A percentile compares a stretch with the other conserved stretches of the same genome.
phyloP scores from a whole-genome alignment of 768 basidiomycete genomes.

The Gelatoporia subvermispora region DNA sequence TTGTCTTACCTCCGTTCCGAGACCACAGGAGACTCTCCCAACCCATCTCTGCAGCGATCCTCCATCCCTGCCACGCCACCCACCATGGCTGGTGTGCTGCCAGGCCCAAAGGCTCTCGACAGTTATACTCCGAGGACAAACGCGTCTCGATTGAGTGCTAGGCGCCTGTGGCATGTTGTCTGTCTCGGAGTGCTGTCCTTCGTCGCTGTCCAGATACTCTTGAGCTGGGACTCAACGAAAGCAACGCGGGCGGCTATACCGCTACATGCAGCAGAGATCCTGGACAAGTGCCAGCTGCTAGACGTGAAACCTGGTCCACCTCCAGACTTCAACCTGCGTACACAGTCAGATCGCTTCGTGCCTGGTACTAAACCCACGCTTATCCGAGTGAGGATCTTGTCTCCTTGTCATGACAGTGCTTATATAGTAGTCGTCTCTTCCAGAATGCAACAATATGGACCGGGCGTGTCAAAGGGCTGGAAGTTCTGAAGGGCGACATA shows the following conservation, averaged over 20 bases:
- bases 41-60: too few species aligned
- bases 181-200: not conserved
- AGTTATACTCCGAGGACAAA: too few species aligned
- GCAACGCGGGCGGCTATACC: slow-evolving; percentile 8
- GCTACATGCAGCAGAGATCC: slow-evolving; percentile 24
- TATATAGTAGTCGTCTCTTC: not conserved
- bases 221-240: not conserved
- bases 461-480: slow-evolving; percentile 60
- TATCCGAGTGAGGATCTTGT: slow-evolving; percentile 32
- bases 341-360: slow-evolving; percentile 60
- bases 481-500: slow-evolving; percentile 61
- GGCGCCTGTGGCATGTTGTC: not conserved
- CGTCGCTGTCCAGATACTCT: not conserved
- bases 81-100: too few species aligned
- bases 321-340: slow-evolving; percentile 41
- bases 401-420: not conserved
- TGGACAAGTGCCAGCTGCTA: slow-evolving; percentile 42
- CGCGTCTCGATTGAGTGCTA: too few species aligned
- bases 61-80: too few species aligned
- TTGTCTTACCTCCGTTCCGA: too few species aligned
- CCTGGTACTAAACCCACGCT: slow-evolving; percentile 58
- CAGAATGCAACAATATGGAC: slow-evolving; percentile 82
- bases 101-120: too few species aligned
- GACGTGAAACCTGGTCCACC: slow-evolving; percentile 39
- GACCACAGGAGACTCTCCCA: too few species aligned